Base-by-base conservation (phyloP, 2,329 filamentous ascomycete genomes). In the Neonectria magnoliae region DNA sequence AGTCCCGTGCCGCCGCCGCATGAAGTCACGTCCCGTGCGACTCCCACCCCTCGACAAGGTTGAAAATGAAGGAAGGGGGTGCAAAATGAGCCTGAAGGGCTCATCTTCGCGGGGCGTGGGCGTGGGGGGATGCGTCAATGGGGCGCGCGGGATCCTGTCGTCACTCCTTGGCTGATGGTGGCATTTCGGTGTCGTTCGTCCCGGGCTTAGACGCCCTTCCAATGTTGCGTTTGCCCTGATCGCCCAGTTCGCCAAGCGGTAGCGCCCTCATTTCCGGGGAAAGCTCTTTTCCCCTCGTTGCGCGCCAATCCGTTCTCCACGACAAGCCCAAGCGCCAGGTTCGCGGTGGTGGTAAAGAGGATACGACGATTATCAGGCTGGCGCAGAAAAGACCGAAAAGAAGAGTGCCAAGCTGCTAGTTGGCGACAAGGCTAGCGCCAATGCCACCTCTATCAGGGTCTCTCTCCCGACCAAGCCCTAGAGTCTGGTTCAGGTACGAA, bases 131-230 rank as follows among this genome's bases (percentile, higher is more conserved):
- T 36, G 38, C 54, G 52, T 62, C 54, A 62, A 50, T 52, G 59
- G 25, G n/a, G n/a, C 5, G 25, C 25, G 25, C 5, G 25, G 25
- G 25, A 6, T 25, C 25, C 25, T 65, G 63, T 64, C 61, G 64
- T 71, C 62, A 69, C 59, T 58, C 57, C 53, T 60, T 45, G 62
- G 62, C 62, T 62, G 60, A 56, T 65, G 65, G 50, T 64, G 57
- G 57, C 64, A 66, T 72, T 25, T 25, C 41, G 38, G 60, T 51
- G 57, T 41, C 22, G 48, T 53, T 53, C 53, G 41, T 42, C 51
- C 58, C 48, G 44, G 44, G 22, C 51, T 41, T 42, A 50, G 47
- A 31, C 27, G 27, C 14, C 29, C 7, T 38, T 38, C 25, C 25
- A 25, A 6, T 25, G 25, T 25, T 6, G 25, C 25, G 25, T 25